These are phyloP conservation scores for Daldinia vernicosa DNA, from an alignment of 495 filamentous ascomycete species.

Conservation along the genomic window DNA sequence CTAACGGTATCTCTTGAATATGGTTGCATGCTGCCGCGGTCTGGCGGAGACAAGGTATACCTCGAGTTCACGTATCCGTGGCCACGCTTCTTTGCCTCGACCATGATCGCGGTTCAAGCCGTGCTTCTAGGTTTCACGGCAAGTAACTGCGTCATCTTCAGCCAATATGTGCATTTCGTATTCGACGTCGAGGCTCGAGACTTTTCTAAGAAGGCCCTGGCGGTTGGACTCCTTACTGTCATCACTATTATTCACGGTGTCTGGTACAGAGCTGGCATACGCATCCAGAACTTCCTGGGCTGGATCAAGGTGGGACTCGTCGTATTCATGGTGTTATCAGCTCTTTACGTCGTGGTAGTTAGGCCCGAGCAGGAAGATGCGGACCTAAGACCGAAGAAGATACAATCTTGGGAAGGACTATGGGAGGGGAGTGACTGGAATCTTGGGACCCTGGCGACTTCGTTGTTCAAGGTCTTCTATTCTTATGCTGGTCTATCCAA, in stretches of 20 bases:
- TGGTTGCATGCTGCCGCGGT: constrained; percentile 76
- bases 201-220: constrained; percentile 65
- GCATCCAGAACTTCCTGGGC: constrained; percentile 71
- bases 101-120: constrained; percentile 71
- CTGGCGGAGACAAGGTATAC: constrained; percentile 79
- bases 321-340: constrained; percentile 69
- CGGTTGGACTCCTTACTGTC: constrained; percentile 66
- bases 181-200: constrained; percentile 60
- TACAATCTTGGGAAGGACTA: constrained; percentile 49
- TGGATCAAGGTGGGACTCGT: constrained; percentile 72
- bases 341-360: constrained; percentile 62
- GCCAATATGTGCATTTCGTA: constrained; percentile 72
- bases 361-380: constrained; percentile 38
- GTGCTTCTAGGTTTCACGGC: constrained; percentile 76
- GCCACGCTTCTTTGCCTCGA: constrained; percentile 74
- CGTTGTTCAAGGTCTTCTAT: constrained; percentile 78
- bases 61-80: constrained; percentile 77
- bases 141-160: constrained; percentile 76
- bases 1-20: constrained; percentile 71
- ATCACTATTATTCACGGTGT: constrained; percentile 70
- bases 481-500: constrained; percentile 75
- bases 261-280: constrained; percentile 69
- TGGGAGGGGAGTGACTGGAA: constrained; percentile 66
- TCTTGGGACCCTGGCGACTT: constrained; percentile 65
- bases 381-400: constrained; percentile 4